Base-by-base conservation (phyloP, 2,329 filamentous ascomycete species). In the Lachnellula hyalina region DNA sequence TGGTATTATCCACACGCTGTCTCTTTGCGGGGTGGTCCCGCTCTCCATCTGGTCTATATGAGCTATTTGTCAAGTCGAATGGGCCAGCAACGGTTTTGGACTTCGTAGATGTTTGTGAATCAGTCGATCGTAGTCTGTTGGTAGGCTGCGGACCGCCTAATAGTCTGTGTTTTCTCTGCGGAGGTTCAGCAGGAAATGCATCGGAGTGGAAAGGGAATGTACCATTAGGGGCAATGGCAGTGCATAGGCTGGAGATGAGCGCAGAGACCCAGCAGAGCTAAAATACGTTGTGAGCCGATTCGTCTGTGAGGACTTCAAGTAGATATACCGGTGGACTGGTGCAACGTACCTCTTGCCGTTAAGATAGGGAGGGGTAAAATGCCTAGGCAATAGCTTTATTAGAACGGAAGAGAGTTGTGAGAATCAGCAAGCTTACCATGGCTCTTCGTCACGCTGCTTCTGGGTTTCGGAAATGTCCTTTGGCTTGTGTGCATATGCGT, bases 401-500 rank as follows among this genome's bases (percentile, higher is more conserved):
- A 28, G 19, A 19, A 19, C 25, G 19, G 5, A 44, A 4, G 5
- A 25, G 2, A 12, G 14, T 12, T 25, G 5, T 23, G 23, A 47
- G 44, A 21, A 21, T 23, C 5, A 28, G 28, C 23, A 34, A 47
- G 28, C 44, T 15, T 47, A 47, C 44, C 44, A 47, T 47, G 4
- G 21, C 23, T 17, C 9, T 15, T 17, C 44, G 14, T 28, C 15
- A 28, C 9, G 28, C 28, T 11, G 2, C 28, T 41, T 41, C 21
- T 50, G 49, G 28, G 36, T 47, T 32, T 47, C 32, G 28, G 28
- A 38, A 9, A 34, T 34, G 19, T 40, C 45, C 25, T 47, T 48
- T 36, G 47, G 34, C 28, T 55, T 49, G 41, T 47, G 46, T 47
- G 32, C 47, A 48, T 55, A 14, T 45, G 45, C 36, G 19, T 53